Evolutionary conservation across 2,329 filamentous ascomycete species (phyloP).

Genomic region (Blastomyces emzantsi): DNA sequence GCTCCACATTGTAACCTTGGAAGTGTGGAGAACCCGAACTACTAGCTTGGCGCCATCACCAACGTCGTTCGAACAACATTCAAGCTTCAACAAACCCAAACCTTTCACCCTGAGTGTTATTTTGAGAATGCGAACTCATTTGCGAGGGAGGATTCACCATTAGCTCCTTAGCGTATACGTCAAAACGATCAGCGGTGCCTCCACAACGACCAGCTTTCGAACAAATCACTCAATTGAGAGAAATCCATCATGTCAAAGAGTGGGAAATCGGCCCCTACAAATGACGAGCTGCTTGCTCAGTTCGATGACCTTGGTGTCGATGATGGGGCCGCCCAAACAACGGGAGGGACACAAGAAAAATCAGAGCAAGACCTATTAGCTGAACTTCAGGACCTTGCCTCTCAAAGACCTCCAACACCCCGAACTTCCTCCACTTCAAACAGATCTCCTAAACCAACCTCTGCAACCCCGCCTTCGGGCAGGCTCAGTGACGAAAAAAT

Average conservation of each 20-base stretch:
- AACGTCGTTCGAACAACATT: neutral
- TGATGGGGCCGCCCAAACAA: slow-evolving; percentile 15
- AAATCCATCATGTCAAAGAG: slow-evolving; percentile 20
- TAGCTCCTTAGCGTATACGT: neutral
- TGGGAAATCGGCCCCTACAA: slow-evolving; percentile 28
- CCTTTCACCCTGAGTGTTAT: neutral
- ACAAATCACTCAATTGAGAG: slow-evolving; percentile 4
- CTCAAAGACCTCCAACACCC: slow-evolving; percentile 72
- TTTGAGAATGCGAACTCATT: neutral
- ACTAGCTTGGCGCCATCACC: neutral
- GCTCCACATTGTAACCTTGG: neutral
- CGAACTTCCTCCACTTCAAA: slow-evolving; percentile 46
- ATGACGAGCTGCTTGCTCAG: slow-evolving; percentile 43
- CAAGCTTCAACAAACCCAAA: neutral
- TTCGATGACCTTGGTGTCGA: slow-evolving; percentile 41
- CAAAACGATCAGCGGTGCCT: neutral
- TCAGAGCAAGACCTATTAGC: slow-evolving; percentile 68
- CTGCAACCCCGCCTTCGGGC: slow-evolving; percentile 43
- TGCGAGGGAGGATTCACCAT: neutral
- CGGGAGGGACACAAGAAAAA: slow-evolving; percentile 16
- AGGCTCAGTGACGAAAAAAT: slow-evolving; percentile 58
- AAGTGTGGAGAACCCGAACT: neutral
- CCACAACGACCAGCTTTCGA: neutral
- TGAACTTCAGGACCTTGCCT: slow-evolving; percentile 71
- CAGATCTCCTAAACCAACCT: slow-evolving; percentile 46